Conservation (phyloP, 805 yeast genomes). For the Ogataea minuta region DNA sequence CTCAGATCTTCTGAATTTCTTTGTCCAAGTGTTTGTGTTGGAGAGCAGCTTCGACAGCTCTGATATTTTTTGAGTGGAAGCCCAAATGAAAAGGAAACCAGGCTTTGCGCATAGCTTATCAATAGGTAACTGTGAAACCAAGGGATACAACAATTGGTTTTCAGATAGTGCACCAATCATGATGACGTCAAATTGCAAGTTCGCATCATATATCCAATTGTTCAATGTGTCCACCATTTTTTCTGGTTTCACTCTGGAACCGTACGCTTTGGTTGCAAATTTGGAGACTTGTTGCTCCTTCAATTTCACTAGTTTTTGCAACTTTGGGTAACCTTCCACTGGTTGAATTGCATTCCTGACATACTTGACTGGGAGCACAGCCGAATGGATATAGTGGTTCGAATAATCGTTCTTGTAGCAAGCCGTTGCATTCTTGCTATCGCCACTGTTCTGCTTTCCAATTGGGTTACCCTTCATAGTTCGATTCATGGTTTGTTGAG, state of each 20-base stretch:
- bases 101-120: conserved; percentile 77
- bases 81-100: conserved; percentile 85
- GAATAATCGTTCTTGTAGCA: conserved; percentile 68
- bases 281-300: conserved; percentile 56
- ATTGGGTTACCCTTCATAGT: conserved; percentile 9
- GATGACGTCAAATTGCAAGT: conserved; percentile 77
- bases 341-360: conserved; percentile 66
- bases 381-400: conserved; percentile 63
- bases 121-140: conserved; percentile 65
- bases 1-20: conserved; percentile 81
- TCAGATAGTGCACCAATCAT: conserved; percentile 88
- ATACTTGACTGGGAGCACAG: conserved; percentile 57
- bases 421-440: conserved; percentile 11
- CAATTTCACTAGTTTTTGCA: conserved; percentile 63
- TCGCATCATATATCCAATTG: conserved; percentile 57
- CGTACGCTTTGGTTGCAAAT: conserved; percentile 63
- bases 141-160: conserved; percentile 63
- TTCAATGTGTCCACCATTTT: conserved; percentile 57
- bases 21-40: conserved; percentile 41
- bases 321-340: conserved; percentile 82
- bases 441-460: conserved; percentile 13
- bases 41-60: conserved; percentile 54
- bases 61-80: conserved; percentile 68
- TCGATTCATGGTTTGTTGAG: conserved; percentile 11
- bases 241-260: conserved; percentile 52